Evolutionary conservation across 1,284 basidiomycete genomes (phyloP).

Genomic region (Ceratobasidium papillatum): DNA sequence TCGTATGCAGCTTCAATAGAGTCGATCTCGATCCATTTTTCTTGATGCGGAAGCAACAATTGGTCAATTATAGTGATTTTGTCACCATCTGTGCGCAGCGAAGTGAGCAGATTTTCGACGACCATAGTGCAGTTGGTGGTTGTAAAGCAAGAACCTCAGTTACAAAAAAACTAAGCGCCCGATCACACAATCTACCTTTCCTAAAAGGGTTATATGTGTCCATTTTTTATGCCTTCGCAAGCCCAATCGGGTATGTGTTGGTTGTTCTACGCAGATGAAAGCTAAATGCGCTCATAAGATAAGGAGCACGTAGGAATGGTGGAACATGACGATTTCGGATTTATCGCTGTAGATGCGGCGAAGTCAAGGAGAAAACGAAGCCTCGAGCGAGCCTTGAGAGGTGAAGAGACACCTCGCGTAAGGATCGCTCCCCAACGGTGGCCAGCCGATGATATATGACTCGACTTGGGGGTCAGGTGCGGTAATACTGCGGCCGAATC

Average conservation of each 20-base stretch:
- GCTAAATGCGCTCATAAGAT: background rate
- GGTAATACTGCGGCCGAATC: slow-evolving; percentile 2
- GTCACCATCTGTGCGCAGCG: slow-evolving; percentile 70
- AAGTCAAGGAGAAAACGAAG: slow-evolving; percentile 8
- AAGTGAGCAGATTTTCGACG: slow-evolving; percentile 53
- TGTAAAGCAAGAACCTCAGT: background rate
- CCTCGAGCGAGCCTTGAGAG: background rate
- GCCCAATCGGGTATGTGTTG: background rate
- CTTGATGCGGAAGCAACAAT: slow-evolving; percentile 81
- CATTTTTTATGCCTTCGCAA: background rate
- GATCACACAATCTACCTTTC: background rate
- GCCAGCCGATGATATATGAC: background rate
- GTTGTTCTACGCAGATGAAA: background rate
- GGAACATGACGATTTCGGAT: slow-evolving; percentile 19
- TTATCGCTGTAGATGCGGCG: slow-evolving; percentile 7
- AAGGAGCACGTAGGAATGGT: background rate
- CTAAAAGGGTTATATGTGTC: background rate
- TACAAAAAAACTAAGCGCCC: slow-evolving; percentile 12
- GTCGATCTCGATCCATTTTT: slow-evolving; percentile 74
- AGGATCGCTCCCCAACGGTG: background rate
- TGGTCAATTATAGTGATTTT: slow-evolving; percentile 87
- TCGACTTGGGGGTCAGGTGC: background rate
- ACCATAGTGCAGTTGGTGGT: background rate
- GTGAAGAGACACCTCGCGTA: background rate
- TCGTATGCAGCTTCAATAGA: slow-evolving; percentile 84